Evolutionary conservation across 2,329 filamentous ascomycete species (phyloP).

Genomic region (Colletotrichum sp.): DNA sequence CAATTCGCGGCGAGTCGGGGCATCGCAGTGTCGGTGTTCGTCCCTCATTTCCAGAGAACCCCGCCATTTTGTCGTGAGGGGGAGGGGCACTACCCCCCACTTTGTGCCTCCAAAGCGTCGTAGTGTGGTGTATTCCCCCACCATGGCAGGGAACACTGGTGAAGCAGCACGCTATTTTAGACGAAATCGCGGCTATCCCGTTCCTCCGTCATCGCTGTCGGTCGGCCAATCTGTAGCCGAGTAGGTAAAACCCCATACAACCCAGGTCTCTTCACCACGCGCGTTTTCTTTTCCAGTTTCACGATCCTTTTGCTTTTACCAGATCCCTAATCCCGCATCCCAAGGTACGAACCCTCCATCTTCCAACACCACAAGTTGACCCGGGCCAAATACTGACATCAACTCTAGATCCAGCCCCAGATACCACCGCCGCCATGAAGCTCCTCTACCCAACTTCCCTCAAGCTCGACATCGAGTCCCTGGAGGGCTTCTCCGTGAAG

Average conservation of each 20-base stretch:
- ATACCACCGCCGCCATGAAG: conserved; percentile 53
- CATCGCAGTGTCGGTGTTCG: neutral
- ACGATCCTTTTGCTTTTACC: neutral
- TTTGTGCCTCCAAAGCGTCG: neutral
- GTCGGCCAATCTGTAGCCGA: neutral
- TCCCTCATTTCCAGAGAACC: neutral
- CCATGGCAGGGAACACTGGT: neutral
- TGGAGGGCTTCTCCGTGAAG: conserved; percentile 63
- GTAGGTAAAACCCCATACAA: neutral
- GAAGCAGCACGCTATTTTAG: neutral
- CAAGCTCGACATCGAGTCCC: conserved; percentile 56
- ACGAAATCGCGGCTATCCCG: neutral
- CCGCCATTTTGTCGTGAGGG: neutral
- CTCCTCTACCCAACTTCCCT: conserved; percentile 71
- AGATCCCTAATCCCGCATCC: neutral
- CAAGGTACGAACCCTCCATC: neutral
- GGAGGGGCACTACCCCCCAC: neutral
- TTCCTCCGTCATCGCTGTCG: neutral
- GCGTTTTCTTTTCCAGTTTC: neutral
- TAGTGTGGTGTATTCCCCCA: neutral
- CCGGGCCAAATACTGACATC: neutral
- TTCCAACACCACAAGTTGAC: neutral
- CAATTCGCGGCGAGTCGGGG: neutral
- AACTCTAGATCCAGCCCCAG: neutral
- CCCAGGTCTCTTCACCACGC: neutral